These are phyloP conservation scores for Acanthamoeba lenticulata DNA, from an alignment of 208 protist species.

Conservation along the genomic window DNA sequence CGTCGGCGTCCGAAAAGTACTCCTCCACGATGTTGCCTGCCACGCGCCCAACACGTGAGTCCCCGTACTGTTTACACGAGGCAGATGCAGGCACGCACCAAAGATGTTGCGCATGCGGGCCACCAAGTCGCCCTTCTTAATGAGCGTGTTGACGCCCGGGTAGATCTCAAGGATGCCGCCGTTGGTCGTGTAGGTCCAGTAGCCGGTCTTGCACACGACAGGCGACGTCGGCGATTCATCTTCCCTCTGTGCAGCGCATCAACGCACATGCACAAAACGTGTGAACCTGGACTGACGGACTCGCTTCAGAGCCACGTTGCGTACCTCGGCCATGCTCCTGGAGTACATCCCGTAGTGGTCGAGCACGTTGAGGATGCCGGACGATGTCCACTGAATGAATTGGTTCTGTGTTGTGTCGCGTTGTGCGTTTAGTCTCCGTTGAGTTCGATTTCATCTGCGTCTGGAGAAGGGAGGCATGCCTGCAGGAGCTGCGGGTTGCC, in stretches of 20 bases:
- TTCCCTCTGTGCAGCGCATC: background rate
- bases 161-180: conserved; percentile 71
- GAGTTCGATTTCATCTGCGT: too few relatives aligned
- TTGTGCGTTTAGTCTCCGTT: too few relatives aligned
- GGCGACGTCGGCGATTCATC: background rate
- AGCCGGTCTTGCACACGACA: conserved; percentile 47
- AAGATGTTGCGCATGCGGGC: conserved; percentile 64
- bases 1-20: conserved; percentile 70
- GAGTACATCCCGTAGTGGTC: conserved; percentile 67
- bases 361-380: conserved; percentile 71
- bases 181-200: conserved; percentile 67
- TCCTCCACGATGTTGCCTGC: conserved; percentile 66
- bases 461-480: background rate
- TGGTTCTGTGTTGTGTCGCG: too few relatives aligned
- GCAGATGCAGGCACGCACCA: background rate
- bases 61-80: too few relatives aligned
- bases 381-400: conserved; percentile 46
- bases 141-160: conserved; percentile 65
- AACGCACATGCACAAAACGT: background rate
- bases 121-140: conserved; percentile 63
- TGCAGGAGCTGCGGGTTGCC: conserved; percentile 70
- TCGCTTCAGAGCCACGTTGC: background rate
- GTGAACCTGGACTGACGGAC: background rate
- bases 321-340: background rate
- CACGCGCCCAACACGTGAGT: background rate